These are phyloP conservation scores for Monosporozyma siamensis DNA, from an alignment of 805 yeast species.

Conservation along the genomic window DNA sequence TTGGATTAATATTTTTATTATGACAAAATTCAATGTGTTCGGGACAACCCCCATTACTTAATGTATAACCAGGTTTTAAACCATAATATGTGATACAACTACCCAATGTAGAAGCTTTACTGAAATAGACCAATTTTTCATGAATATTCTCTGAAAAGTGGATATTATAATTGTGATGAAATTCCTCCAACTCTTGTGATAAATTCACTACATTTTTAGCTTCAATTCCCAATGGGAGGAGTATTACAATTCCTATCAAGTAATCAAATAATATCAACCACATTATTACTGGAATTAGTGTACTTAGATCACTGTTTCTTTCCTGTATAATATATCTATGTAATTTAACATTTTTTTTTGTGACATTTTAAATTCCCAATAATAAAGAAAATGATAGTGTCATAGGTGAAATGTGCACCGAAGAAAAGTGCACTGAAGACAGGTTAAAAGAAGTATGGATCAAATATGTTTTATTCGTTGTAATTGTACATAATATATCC, in stretches of 20 bases:
- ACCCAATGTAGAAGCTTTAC: conserved; percentile 29
- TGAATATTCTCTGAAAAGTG: conserved; percentile 14
- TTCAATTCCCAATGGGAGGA: neutral
- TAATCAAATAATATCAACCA: neutral
- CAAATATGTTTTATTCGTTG: too few species aligned
- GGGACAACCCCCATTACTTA: conserved; percentile 30
- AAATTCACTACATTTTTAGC: conserved; percentile 1
- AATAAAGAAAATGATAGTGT: neutral
- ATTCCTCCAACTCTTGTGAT: neutral
- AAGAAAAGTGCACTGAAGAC: too few species aligned
- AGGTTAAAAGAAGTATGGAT: too few species aligned
- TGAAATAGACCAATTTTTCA: conserved; percentile 25
- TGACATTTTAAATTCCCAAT: neutral
- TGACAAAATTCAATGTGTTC: conserved; percentile 25
- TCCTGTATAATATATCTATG: too few species aligned
- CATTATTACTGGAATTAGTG: too few species aligned
- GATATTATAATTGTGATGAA: neutral
- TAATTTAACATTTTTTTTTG: too few species aligned
- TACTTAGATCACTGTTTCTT: too few species aligned
- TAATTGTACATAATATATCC: too few species aligned
- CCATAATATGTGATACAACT: conserved; percentile 28
- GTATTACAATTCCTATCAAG: neutral
- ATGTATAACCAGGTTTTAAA: conserved; percentile 18
- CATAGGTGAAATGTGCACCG: too few species aligned
- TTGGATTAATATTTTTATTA: conserved; percentile 18